Conservation (phyloP, 352 stramenopile species). For the Pythium guiyangense region DNA sequence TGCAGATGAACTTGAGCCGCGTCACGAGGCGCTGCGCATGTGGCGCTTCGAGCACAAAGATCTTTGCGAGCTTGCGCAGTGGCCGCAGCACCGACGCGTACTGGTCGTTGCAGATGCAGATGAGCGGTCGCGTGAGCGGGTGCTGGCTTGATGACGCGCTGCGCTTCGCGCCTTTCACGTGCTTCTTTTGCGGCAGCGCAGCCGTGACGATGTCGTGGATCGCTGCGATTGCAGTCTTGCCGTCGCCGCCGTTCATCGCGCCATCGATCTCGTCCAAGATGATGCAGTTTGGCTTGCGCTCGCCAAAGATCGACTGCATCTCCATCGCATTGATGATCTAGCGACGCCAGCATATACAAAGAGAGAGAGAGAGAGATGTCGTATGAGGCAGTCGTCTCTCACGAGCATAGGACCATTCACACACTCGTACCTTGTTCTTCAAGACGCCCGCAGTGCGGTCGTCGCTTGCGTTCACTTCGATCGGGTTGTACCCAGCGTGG, state of each 20-base stretch:
- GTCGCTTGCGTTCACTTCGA: conserved; percentile 98
- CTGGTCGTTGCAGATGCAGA: conserved; percentile 99
- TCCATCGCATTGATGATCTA: conserved; percentile 89
- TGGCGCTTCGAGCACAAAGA: conserved; percentile 90
- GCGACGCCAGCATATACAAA: not conserved
- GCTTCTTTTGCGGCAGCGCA: conserved; percentile 62
- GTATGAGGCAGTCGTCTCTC: not conserved
- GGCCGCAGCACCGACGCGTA: conserved; percentile 93
- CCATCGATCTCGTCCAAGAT: conserved; percentile 99
- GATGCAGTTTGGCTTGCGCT: conserved; percentile 94
- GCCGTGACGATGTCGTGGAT: conserved; percentile 93
- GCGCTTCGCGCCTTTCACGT: conserved; percentile 17
- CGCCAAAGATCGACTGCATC: conserved; percentile 86
- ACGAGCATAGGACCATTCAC: not conserved
- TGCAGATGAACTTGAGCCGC: conserved; percentile 91
- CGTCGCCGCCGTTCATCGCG: conserved; percentile 86
- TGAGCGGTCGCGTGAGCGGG: conserved; percentile 90
- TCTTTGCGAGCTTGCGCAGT: conserved; percentile 91
- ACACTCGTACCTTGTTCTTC: conserved; percentile 74
- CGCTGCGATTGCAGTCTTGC: conserved; percentile 81
- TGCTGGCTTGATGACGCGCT: conserved; percentile 37
- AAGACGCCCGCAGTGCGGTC: conserved; percentile 92
- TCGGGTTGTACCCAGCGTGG: conserved; percentile 94
- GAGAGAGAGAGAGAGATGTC: no score
- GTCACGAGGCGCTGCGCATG: conserved; percentile 86